phyloP scores from a whole-genome alignment of 345 rosid species.

The Salix caprea region DNA sequence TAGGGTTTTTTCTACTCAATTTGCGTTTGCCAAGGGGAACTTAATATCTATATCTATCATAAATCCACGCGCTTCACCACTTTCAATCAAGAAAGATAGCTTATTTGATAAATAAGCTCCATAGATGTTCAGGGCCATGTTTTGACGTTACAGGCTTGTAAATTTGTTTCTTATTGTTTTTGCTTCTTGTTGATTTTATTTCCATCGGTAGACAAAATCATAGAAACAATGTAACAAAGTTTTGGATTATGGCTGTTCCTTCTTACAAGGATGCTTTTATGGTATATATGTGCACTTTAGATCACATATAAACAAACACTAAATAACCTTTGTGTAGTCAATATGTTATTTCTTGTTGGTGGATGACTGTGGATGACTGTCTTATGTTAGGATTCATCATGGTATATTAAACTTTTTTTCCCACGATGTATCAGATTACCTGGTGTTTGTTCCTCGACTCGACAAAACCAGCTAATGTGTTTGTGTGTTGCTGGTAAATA shows the following conservation, averaged over 20 bases:
- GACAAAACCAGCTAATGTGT: no score
- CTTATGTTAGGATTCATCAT: no score
- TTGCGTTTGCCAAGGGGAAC: conserved; percentile 30
- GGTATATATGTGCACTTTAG: no score
- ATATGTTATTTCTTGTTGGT: no score
- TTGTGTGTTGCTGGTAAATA: no score
- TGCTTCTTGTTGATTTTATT: not conserved
- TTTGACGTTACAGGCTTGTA: not conserved
- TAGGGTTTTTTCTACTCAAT: not conserved
- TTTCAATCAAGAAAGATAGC: not conserved
- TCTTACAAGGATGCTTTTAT: not conserved
- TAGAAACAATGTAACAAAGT: not conserved
- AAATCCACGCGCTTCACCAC: no score
- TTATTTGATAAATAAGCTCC: not conserved
- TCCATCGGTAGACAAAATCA: not conserved
- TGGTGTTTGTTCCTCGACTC: no score
- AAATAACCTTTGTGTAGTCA: no score
- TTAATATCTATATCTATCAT: not conserved
- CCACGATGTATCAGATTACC: no score
- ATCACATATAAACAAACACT: no score
- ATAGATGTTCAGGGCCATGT: not conserved
- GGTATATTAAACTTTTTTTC: no score
- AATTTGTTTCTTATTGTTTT: not conserved
- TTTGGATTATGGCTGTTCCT: not conserved
- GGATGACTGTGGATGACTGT: no score